Percentiles rank a stretch among this genome's conserved stretches.
Evolutionary conservation across 352 stramenopile genomes (phyloP).

Genomic region (Phytophthora litchii): DNA sequence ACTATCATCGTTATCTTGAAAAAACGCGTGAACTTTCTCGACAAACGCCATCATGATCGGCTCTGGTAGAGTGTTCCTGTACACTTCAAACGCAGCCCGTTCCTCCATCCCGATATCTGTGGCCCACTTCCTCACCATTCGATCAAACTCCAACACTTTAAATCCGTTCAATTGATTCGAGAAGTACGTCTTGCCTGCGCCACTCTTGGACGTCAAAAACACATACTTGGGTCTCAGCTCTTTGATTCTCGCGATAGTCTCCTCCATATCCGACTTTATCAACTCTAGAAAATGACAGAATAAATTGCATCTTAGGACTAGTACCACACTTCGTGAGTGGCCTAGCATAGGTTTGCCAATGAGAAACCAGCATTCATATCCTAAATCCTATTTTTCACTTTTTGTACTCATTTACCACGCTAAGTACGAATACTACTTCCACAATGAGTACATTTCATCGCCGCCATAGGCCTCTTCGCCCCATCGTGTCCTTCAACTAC

Average conservation of each 20-base stretch:
- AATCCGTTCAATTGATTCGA: conserved; percentile 7
- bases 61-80: conserved; percentile 18
- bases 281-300: too few relatives aligned
- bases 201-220: conserved; percentile 16
- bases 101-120: conserved; percentile 9
- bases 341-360: too few relatives aligned
- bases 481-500: conserved; percentile 1
- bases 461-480: neutral
- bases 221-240: conserved; percentile 9
- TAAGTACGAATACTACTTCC: conserved; percentile 24
- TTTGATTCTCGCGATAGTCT: conserved; percentile 6
- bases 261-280: too few relatives aligned
- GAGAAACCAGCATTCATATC: too few relatives aligned
- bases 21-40: conserved; percentile 11
- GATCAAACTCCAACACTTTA: conserved; percentile 19
- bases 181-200: conserved; percentile 19
- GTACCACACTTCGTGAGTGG: too few relatives aligned
- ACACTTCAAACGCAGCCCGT: conserved; percentile 4
- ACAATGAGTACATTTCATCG: conserved; percentile 7
- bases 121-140: conserved; percentile 2
- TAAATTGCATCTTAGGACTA: too few relatives aligned
- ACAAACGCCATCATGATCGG: conserved; percentile 11
- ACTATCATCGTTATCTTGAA: neutral
- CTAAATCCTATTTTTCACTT: too few relatives aligned
- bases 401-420: neutral